Evolutionary conservation across 306 rosid genomes (phyloP), one percentile per base, ranked within the genome.

Genomic region (Astragalus membranaceus): DNA sequence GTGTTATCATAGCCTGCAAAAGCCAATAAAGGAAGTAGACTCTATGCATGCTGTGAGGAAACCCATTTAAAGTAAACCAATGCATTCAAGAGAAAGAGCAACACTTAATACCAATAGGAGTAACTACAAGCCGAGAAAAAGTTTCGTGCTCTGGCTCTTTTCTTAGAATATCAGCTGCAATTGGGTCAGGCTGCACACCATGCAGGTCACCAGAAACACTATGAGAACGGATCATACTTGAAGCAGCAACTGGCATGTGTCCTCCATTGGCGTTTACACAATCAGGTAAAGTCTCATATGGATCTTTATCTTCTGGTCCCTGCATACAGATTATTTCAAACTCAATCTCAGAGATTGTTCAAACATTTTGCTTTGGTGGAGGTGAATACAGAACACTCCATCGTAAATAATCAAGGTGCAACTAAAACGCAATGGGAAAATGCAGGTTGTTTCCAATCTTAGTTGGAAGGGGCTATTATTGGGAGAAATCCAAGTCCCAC

Each of bases 81-180:
- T 61, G 47, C 54, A 65, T 39, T 43, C 58, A 60, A 42, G 57
- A 67, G 64, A 41, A 64, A 56, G 39, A 65, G 10, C 17, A 61
- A 52, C 13, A 53, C 26, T 58, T 35, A 35, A 61, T 87, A 89
- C 97, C 96, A 41, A 63, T 67, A 20, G 94, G 96, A 23, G 87
- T 55, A 30, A 89, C 70, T 72, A 68, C 82, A 33, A 92, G 96
- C n/a, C 94, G 79, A n/a, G 86, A 83, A 85, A 89, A 92, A 59
- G 85, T 87, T 75, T 92, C 97, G 33, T 92, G 96, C 78, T 92
- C 97, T 3, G 97, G 96, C 76, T 87, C 96, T 81, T 89, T 92
- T 88, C 97, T 89, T 63, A 92, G 76, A 78, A 92, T 87, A 80
- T 92, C 97, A 78, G 97, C 97, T 9, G 92, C 88, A 70, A 89